A percentile compares a stretch with the other conserved stretches of the same genome.
Evolutionary conservation across 2,329 filamentous ascomycete genomes (phyloP).

Genomic region (Verticillium tricorpus): DNA sequence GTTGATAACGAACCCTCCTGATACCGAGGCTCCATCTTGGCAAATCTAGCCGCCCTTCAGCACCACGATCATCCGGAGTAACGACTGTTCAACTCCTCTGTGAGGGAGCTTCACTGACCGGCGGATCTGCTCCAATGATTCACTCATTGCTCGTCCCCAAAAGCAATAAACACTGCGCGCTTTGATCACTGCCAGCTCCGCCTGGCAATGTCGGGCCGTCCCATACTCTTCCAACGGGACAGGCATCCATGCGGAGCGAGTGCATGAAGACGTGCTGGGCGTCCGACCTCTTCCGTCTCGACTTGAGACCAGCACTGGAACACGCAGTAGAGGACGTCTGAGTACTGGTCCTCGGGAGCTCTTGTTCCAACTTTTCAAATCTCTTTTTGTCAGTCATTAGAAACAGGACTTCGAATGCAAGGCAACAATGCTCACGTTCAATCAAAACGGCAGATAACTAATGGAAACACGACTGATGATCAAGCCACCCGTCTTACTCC

Average conservation of each 20-base stretch:
- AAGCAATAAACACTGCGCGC: not conserved
- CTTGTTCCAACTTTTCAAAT: too few relatives aligned
- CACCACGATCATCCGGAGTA: not conserved
- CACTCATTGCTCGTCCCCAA: not conserved
- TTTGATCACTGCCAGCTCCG: not conserved
- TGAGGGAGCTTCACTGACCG: too few relatives aligned
- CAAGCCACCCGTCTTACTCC: slow-evolving; percentile 27
- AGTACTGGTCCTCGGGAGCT: too few relatives aligned
- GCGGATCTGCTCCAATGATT: too few relatives aligned
- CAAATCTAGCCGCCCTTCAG: not conserved
- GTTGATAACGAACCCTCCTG: not conserved
- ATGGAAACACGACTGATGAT: not conserved
- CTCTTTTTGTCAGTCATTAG: too few relatives aligned
- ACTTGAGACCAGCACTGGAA: not conserved
- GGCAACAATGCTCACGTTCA: not conserved
- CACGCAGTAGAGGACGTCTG: not conserved
- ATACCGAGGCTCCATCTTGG: not conserved
- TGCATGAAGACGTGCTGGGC: not conserved
- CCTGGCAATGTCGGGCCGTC: not conserved
- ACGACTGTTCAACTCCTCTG: too few relatives aligned
- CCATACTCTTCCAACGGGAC: not conserved
- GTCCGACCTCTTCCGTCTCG: not conserved
- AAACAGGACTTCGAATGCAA: not conserved
- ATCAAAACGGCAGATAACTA: too few relatives aligned
- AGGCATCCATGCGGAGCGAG: not conserved